Evolutionary conservation across 805 yeast genomes (phyloP), one percentile per base, ranked within the genome.

Genomic region (Zygotorulaspora sp.): DNA sequence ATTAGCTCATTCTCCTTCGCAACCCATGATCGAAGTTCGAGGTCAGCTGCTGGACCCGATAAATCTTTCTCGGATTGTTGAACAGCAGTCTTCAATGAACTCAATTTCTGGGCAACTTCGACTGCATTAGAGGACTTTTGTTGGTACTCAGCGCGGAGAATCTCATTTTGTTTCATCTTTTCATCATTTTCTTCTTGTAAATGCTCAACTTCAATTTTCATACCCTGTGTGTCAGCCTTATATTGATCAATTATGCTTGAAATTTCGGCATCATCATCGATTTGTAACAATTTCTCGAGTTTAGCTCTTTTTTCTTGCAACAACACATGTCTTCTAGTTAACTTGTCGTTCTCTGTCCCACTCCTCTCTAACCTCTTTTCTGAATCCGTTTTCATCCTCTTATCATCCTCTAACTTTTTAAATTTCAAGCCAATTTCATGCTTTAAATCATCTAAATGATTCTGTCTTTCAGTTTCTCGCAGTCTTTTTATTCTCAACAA

Each of bases 181-280:
- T 33, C 30, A 36, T 67, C 64, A 49, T 73, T 72, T 48, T 74
- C 82, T 41, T 74, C 67, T 53, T 78, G 83, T 34, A 81, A 70
- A 47, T 78, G 83, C 11, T 50, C 44, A 10, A 54, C 22, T 16
- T 53, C 52, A 20, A 53, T 20, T 9, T 40, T 47, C 51, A 16
- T 34, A 19, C 6, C 39, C 32, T 26, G 46, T 44, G 18, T 26
- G 32, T 6, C 27, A 30, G 15, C 31, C 3, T 23, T 26, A 13
- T 36, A 39, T 31, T 18, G 32, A 6, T 23, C 31, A n/a, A 30
- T 6, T 13, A 41, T 13, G 26, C 41, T 44, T 6, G 37, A 44
- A 8, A 42, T 45, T 3, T 46, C 50, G 2, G 36, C 41, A 2
- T 35, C 36, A 20, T 27, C 28, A 9, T 31, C 26, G 9, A 45